Evolutionary conservation across 345 rosid species (phyloP).

Genomic region (Syzygium jambos): DNA sequence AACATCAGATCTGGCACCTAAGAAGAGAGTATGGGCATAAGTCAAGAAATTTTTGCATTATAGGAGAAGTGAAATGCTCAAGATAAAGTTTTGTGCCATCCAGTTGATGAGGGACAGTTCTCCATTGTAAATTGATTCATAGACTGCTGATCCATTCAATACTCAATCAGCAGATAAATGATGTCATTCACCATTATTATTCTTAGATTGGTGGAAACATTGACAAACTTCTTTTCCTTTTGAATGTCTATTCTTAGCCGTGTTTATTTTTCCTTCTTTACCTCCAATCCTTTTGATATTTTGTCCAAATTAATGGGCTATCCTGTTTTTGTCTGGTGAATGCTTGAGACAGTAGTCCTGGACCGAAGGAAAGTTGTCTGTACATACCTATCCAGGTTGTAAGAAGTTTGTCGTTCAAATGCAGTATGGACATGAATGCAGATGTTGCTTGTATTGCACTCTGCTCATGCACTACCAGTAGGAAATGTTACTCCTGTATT

Average conservation of each 20-base stretch:
- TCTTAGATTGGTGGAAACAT: not conserved
- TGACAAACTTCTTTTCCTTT: not conserved
- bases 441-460: not conserved
- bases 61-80: not conserved
- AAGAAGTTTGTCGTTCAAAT: not conserved
- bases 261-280: not conserved
- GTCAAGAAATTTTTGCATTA: not conserved
- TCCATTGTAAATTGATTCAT: not conserved
- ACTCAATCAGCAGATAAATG: not conserved
- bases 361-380: not conserved
- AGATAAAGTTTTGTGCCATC: not conserved
- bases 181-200: not conserved
- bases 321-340: not conserved
- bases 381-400: not conserved
- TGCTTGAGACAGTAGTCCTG: not conserved
- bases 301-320: not conserved
- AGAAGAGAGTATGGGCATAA: slow-evolving; percentile 81
- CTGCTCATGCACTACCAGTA: not conserved
- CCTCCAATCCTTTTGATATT: not conserved
- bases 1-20: slow-evolving; percentile 80
- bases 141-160: not conserved
- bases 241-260: not conserved
- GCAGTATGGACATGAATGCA: not conserved
- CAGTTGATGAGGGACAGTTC: not conserved
- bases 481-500: not conserved